Base-by-base conservation (phyloP, 495 filamentous ascomycete genomes). In the Neurospora sp. region DNA sequence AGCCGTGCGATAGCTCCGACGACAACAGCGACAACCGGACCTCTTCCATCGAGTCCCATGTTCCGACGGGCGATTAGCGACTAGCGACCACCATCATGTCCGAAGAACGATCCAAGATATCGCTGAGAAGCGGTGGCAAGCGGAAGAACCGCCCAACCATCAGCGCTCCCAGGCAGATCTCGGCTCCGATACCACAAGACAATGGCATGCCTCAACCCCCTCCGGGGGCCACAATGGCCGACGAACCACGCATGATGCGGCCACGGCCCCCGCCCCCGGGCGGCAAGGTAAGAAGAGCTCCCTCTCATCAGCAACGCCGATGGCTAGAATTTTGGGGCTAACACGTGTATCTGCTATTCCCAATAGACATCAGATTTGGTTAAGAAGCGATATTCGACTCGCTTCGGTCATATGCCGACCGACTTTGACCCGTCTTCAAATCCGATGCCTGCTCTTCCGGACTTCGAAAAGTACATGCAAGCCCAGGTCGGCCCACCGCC, bases 361-460 rank as follows among this genome's bases (percentile, higher is more conserved):
- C 74, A 70, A 54, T 69, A 92, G 84, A 97, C 94, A 4, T 91
- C 93, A 28, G 96, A 99, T 81, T 85, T 98, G 69, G 96, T 99
- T 70, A 98, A 98, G 83, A 86, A 93, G 73, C 86, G 96, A 72
- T 98, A 98, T 81, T 98, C 96, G 21, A 94, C 94, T 38, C 89
- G 94, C 70, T 97, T 97, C 80, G 92, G 92, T 75, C 88, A 91
- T 70, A 82, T 90, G 13, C 92, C 92, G 0, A 77, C 79, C 54
- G 91, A 94, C 74, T 92, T 91, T 76, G 86, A 88, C 72, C 86
- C 89, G 72, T 84, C 83, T 59, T 86, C 83, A 69, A 90, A 91
- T 69, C 91, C 93, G 1, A 83, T 96, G 73, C 93, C 93, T 4
- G 76, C 84, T 21, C 74, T 92, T 72, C 90, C 89, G 54, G 83